Base-by-base conservation (phyloP, 208 protist species). In the Perkinsela sp. region DNA sequence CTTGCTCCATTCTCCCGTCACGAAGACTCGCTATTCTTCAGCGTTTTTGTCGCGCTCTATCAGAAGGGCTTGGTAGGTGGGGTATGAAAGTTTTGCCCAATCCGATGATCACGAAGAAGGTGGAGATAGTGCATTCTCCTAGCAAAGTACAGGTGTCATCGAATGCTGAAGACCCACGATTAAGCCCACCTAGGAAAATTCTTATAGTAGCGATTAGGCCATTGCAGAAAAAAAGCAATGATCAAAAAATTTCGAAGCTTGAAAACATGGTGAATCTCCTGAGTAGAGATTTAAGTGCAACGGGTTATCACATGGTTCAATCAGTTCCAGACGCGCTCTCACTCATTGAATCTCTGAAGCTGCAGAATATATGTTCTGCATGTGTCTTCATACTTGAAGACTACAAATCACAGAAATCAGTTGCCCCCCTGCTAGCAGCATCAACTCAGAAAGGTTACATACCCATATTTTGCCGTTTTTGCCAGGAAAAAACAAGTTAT, bases 1-100 rank as follows among this genome's bases (percentile, higher is more conserved):
- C 72, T 32, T 77, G 85, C 15, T 90, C 84, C 1, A 74, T 88
- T 66, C 74, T 92, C 74, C 87, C 87, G 1, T 67, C 74, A 30
- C 69, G 77, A 66, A 82, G 87, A 0, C 48, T 80, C 68, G 71
- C 72, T 32, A 66, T 90, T 68, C 74, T 92, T 0, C 48, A 68
- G 1, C 32, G 72, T 0, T 80, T 88, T 66, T 78, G 70, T 1
- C 31, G 2, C 1, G 73, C 69, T 1, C 71, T 92, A 22, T 69
- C 69, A 40, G 22, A 13, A 0, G 79, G 78, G 32, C 68, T 92
- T 70, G 72, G 32, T 30, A 29, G 6, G 48, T 92, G 87, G 87
- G 87, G 87, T 28, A 74, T 92, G 1, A 29, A 67, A 0, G 71
- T 92, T 28, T 73, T 74, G 0, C 0, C 28, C 0, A 32, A 76